These are phyloP conservation scores for Bremia lactucae DNA, from an alignment of 352 stramenopile genomes.

Conservation along the genomic window DNA sequence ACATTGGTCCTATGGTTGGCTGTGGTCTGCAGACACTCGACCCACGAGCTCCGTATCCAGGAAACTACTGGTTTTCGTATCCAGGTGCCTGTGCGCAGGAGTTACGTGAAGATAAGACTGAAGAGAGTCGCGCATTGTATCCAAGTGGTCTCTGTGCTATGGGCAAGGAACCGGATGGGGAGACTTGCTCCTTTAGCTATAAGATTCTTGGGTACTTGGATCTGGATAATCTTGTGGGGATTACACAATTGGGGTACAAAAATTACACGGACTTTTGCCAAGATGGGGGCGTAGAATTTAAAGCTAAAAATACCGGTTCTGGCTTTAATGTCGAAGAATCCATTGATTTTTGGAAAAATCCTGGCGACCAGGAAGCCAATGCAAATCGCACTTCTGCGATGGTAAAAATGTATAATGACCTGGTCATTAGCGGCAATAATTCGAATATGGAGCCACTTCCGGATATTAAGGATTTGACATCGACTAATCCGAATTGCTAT, in stretches of 20 bases:
- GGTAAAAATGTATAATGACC: slow-evolving; percentile 41
- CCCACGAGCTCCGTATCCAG: slow-evolving; percentile 46
- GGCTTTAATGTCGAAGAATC: slow-evolving; percentile 22
- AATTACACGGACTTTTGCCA: slow-evolving; percentile 56
- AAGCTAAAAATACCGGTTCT: slow-evolving; percentile 21
- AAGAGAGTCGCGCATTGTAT: slow-evolving; percentile 26
- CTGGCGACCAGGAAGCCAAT: slow-evolving; percentile 32
- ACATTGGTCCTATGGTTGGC: slow-evolving; percentile 40
- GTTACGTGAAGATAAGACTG: slow-evolving; percentile 35
- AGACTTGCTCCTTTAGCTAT: slow-evolving; percentile 56
- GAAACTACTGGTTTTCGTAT: slow-evolving; percentile 77
- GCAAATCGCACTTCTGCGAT: slow-evolving; percentile 26
- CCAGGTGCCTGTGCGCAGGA: slow-evolving; percentile 50
- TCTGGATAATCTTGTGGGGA: slow-evolving; percentile 53
- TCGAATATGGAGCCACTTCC: slow-evolving; percentile 42
- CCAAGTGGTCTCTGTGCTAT: slow-evolving; percentile 32
- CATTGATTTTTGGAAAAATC: slow-evolving; percentile 55
- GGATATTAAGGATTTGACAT: slow-evolving; percentile 22
- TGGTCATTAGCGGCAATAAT: slow-evolving; percentile 18
- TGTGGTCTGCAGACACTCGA: slow-evolving; percentile 33
- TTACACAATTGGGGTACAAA: slow-evolving; percentile 45
- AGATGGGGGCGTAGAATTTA: slow-evolving; percentile 43
- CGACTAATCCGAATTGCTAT: slow-evolving; percentile 56
- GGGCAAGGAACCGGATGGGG: slow-evolving; percentile 31
- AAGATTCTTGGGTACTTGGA: slow-evolving; percentile 46